Evolutionary conservation across 2,329 filamentous ascomycete genomes (phyloP).

Genomic region (Paecilomyces fulvus): DNA sequence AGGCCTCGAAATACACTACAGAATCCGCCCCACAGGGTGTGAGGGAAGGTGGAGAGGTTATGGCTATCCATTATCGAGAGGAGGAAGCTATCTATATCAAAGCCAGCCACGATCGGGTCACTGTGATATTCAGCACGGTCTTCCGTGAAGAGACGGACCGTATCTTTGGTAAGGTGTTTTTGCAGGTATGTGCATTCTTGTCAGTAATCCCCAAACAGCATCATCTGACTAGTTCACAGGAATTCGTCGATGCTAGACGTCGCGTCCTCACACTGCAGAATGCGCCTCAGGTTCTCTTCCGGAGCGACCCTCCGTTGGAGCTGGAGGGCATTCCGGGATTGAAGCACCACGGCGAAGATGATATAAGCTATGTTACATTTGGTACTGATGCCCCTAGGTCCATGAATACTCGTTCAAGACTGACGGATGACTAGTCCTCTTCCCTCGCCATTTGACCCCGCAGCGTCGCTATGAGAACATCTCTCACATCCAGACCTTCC

Average conservation of each 20-base stretch:
- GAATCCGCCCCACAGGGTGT: slow-evolving; percentile 91
- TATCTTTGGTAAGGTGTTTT: slow-evolving; percentile 95
- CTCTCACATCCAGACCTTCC: slow-evolving; percentile 98
- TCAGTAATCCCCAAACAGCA: neutral
- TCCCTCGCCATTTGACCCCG: slow-evolving; percentile 84
- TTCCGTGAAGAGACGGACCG: slow-evolving; percentile 97
- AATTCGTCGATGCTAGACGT: slow-evolving; percentile 93
- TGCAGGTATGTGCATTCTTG: slow-evolving; percentile 48
- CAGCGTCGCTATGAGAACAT: slow-evolving; percentile 92
- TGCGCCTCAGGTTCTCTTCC: slow-evolving; percentile 92
- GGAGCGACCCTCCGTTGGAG: slow-evolving; percentile 88
- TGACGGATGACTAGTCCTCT: slow-evolving; percentile 58
- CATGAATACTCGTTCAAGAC: neutral
- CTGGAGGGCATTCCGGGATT: slow-evolving; percentile 81
- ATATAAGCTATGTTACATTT: slow-evolving; percentile 97
- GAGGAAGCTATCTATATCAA: slow-evolving; percentile 99
- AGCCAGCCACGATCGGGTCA: slow-evolving; percentile 92
- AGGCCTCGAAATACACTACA: slow-evolving; percentile 83
- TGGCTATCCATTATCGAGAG: slow-evolving; percentile 96
- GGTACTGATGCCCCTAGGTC: slow-evolving; percentile 47
- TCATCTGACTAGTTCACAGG: slow-evolving; percentile 35
- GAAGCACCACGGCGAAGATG: slow-evolving; percentile 63
- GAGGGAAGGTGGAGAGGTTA: slow-evolving; percentile 80
- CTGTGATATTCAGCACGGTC: slow-evolving; percentile 96
- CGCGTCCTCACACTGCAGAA: slow-evolving; percentile 80